These are phyloP conservation scores for Collybia nuda DNA, from an alignment of 768 basidiomycete genomes.

Conservation along the genomic window DNA sequence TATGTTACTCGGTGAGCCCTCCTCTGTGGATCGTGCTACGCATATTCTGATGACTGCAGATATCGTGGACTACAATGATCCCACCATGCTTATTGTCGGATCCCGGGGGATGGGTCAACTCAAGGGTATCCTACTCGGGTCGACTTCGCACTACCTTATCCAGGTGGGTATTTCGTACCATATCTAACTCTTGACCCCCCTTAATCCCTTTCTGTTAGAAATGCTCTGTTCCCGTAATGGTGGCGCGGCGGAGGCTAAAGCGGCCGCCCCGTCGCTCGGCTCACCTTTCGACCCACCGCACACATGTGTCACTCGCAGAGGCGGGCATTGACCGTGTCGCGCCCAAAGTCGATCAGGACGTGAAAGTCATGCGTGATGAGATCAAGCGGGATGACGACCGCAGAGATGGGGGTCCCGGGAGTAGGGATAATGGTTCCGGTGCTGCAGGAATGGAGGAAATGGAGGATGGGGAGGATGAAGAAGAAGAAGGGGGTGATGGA, in stretches of 20 bases:
- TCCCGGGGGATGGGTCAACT: slow-evolving; percentile 88
- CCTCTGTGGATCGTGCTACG: background rate
- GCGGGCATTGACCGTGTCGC: slow-evolving; percentile 88
- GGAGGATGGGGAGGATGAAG: slow-evolving; percentile 12
- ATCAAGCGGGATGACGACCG: slow-evolving; percentile 67
- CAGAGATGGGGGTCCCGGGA: slow-evolving; percentile 35
- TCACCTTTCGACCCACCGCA: slow-evolving; percentile 78
- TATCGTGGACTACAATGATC: slow-evolving; percentile 84
- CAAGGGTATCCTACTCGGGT: slow-evolving; percentile 91
- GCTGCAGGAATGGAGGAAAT: slow-evolving; percentile 5
- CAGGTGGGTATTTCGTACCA: slow-evolving; percentile 44
- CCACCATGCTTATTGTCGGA: slow-evolving; percentile 92
- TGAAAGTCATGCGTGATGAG: slow-evolving; percentile 78
- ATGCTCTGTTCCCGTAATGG: slow-evolving; percentile 96
- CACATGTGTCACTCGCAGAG: slow-evolving; percentile 83
- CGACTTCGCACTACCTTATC: slow-evolving; percentile 92
- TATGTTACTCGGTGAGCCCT: slow-evolving; percentile 70
- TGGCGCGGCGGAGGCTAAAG: slow-evolving; percentile 88
- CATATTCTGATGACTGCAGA: slow-evolving; percentile 36
- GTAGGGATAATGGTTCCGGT: slow-evolving; percentile 21
- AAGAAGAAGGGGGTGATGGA: slow-evolving; percentile 26
- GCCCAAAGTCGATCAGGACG: slow-evolving; percentile 81
- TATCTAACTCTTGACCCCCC: slow-evolving; percentile 4
- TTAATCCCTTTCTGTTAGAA: slow-evolving; percentile 43
- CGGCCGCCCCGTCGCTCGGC: slow-evolving; percentile 81